phyloP scores from a whole-genome alignment of 306 rosid species.

The Cicer judaicum region DNA sequence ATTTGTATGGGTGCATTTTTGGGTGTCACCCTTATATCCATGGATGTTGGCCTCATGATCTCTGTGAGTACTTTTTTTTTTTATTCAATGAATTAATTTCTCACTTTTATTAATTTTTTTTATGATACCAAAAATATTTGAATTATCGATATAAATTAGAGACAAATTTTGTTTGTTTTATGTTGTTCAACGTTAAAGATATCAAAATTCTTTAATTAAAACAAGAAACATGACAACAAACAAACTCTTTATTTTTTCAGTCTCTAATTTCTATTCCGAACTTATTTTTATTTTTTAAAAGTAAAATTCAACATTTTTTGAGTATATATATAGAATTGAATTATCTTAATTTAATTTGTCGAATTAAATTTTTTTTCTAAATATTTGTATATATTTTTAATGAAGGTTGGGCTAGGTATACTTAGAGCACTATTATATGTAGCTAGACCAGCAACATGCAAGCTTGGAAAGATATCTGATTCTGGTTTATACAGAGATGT shows the following conservation, averaged over 20 bases:
- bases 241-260: too few relatives aligned
- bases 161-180: background rate
- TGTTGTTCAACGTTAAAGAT: background rate
- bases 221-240: too few relatives aligned
- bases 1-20: conserved; percentile 73
- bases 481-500: conserved; percentile 61
- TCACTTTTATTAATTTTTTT: background rate
- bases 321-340: background rate
- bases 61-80: conserved; percentile 59
- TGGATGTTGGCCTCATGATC: conserved; percentile 71
- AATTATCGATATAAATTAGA: background rate
- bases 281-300: too few relatives aligned
- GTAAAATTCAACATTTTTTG: background rate
- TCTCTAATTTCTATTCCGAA: background rate
- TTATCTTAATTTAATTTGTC: background rate
- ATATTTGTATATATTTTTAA: conserved; percentile 6
- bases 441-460: conserved; percentile 86
- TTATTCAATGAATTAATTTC: background rate
- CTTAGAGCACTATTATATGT: conserved; percentile 75
- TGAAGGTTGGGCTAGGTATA: conserved; percentile 71
- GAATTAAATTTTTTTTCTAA: background rate
- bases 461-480: conserved; percentile 72
- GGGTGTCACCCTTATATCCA: conserved; percentile 66
- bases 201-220: too few relatives aligned
- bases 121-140: background rate